Conservation (phyloP, 371 early-diverging fungal genomes). For the Haplosporangium sp. region DNA sequence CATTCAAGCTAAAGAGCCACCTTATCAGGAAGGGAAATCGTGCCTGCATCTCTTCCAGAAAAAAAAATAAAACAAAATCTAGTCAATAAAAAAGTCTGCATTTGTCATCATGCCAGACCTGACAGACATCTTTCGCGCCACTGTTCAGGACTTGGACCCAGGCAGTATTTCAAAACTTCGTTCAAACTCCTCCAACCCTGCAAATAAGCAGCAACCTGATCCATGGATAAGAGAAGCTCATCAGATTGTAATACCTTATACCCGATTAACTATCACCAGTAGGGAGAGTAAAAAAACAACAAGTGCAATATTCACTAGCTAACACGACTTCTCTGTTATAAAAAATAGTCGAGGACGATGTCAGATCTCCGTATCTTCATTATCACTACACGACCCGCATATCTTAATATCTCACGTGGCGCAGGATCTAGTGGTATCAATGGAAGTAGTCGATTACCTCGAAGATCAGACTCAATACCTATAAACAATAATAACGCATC, state of each 20-base stretch:
- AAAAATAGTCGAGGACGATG: conserved; percentile 45
- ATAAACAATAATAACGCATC: not conserved
- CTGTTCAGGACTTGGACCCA: conserved; percentile 45
- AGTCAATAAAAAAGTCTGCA: no score
- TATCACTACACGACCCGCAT: conserved; percentile 46
- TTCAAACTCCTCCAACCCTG: not conserved
- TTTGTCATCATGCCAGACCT: conserved; percentile 51
- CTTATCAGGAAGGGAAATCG: no score
- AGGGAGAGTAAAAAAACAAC: not conserved
- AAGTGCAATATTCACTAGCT: not conserved
- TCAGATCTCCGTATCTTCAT: conserved; percentile 50
- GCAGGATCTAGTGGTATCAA: conserved; percentile 8
- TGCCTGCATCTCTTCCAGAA: no score
- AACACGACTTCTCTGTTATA: not conserved
- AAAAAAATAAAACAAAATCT: no score
- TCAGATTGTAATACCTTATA: conserved; percentile 27
- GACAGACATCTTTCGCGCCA: conserved; percentile 45
- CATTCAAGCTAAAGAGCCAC: no score
- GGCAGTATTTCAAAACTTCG: conserved; percentile 9
- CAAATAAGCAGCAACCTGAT: conserved; percentile 14
- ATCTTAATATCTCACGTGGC: conserved; percentile 43
- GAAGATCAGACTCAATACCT: conserved; percentile 34
- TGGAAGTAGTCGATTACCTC: conserved; percentile 9
- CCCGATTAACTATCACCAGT: not conserved
- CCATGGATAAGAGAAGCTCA: conserved; percentile 53